phyloP scores from a whole-genome alignment of 73 alveolate species.

The Tetrahymena borealis region DNA sequence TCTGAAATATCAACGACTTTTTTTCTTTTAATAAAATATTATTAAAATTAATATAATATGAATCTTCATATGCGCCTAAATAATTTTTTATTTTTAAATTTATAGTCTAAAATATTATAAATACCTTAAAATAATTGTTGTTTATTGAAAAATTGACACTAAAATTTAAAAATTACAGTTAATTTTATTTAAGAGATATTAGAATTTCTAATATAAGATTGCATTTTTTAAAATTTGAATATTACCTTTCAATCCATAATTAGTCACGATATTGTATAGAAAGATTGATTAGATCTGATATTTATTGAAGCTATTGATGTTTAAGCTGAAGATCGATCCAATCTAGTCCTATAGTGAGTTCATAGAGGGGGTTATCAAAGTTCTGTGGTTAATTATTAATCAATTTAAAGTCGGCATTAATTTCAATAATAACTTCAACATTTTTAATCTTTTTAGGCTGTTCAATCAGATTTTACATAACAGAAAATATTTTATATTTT shows the following conservation, averaged over 20 bases:
- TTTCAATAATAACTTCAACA: constrained; percentile 6
- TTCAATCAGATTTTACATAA: constrained; percentile 12
- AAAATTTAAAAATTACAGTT: neutral
- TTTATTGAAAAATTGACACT: neutral
- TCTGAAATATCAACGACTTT: neutral
- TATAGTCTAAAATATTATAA: neutral
- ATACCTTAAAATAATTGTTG: neutral
- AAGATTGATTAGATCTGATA: constrained; percentile 13
- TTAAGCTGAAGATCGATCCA: constrained; percentile 3
- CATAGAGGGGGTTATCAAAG: constrained; percentile 9
- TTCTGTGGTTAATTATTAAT: neutral
- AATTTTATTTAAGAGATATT: neutral
- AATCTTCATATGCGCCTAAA: no score
- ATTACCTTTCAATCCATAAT: constrained; percentile 29
- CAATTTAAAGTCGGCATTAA: constrained; percentile 27
- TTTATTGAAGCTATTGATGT: neutral
- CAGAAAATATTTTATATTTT: neutral
- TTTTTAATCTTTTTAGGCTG: neutral
- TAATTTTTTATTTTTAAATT: no score
- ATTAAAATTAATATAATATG: no score
- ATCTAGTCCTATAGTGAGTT: constrained; percentile 11
- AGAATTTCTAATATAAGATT: no score
- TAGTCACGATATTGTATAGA: constrained; percentile 4
- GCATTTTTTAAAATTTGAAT: no score
- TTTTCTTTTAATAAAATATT: no score